A percentile compares a stretch with the other conserved stretches of the same genome.
These are phyloP conservation scores for Colletotrichum sp. DNA, from an alignment of 2,329 filamentous ascomycete species.

Conservation along the genomic window DNA sequence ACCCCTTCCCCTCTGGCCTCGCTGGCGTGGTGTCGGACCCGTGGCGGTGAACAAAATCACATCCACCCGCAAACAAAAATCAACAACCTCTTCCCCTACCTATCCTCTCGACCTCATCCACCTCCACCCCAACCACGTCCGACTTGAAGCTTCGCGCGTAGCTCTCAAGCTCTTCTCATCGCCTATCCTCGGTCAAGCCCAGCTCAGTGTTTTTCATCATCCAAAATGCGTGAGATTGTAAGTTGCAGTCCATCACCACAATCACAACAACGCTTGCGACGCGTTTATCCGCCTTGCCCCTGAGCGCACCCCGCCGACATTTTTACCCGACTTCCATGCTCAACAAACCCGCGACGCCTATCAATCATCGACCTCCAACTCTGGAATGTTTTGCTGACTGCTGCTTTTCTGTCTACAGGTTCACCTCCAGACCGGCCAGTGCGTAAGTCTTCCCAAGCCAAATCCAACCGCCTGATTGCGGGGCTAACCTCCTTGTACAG, in stretches of 20 bases:
- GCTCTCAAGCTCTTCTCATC: constrained; percentile 33
- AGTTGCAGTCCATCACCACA: constrained; percentile 37
- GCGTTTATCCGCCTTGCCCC: constrained; percentile 42
- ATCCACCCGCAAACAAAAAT: constrained; percentile 37
- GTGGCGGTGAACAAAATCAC: constrained; percentile 38
- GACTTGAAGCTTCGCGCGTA: constrained; percentile 26
- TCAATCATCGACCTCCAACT: background rate
- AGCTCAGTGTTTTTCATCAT: constrained; percentile 27
- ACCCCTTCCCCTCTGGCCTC: constrained; percentile 22
- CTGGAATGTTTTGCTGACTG: constrained; percentile 55
- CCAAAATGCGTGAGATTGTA: constrained; percentile 74
- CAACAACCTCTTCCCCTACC: constrained; percentile 34
- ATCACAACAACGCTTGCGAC: constrained; percentile 29
- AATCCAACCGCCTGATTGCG: constrained; percentile 8
- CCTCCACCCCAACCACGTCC: constrained; percentile 22
- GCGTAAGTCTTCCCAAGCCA: constrained; percentile 65
- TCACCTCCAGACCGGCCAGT: constrained; percentile 99
- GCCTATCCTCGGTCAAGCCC: constrained; percentile 26
- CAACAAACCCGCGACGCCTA: background rate
- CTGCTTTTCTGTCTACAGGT: constrained; percentile 69
- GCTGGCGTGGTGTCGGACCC: constrained; percentile 19
- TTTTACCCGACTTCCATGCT: background rate
- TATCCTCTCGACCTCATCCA: constrained; percentile 27
- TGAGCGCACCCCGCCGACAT: constrained; percentile 31
- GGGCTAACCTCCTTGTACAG: constrained; percentile 58